Conservation (phyloP, 345 rosid species). For the Syzygium aromaticum region DNA sequence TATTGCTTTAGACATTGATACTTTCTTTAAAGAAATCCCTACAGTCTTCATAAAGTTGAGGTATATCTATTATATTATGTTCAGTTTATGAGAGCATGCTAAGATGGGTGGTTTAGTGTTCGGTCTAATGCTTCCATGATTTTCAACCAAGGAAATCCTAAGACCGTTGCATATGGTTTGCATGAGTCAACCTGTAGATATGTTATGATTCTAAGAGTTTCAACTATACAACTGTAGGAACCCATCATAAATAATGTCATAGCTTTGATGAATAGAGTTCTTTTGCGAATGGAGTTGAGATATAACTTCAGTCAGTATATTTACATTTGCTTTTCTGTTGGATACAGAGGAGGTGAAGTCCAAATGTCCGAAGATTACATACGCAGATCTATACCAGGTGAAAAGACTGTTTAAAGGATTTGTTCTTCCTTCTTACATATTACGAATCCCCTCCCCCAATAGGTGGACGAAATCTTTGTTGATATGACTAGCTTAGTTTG, state of each 20-base stretch:
- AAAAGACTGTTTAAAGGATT: not conserved
- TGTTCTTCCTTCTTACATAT: not conserved
- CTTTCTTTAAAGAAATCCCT: not conserved
- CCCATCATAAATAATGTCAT: not conserved
- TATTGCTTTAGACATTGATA: not conserved
- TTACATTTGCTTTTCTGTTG: not conserved
- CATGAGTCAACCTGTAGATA: not conserved
- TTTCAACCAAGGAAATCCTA: not conserved
- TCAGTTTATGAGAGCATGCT: not conserved
- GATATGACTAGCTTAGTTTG: not conserved
- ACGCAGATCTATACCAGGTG: slow-evolving; percentile 74
- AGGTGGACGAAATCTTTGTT: not conserved
- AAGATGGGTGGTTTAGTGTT: not conserved
- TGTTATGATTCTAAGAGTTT: not conserved
- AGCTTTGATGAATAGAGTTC: not conserved
- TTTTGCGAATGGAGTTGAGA: not conserved
- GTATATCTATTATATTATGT: not conserved
- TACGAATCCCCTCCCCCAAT: not conserved
- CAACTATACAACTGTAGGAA: not conserved
- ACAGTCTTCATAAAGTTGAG: not conserved
- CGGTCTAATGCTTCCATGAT: not conserved
- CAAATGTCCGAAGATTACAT: slow-evolving; percentile 68
- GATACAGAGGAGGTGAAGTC: slow-evolving; percentile 69
- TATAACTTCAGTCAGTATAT: not conserved
- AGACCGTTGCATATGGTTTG: not conserved